phyloP scores from a whole-genome alignment of 129 eudicot genomes.

The Daucus carota region DH1_v3.0 NC_030383.2:7733501-7734000 shows the following conservation, averaged over 20 bases:
- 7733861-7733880: background rate
- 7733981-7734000: background rate
- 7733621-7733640: conserved; percentile 86
- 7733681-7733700: conserved; percentile 55
- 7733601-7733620: background rate
- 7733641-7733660: conserved; percentile 61
- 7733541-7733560: background rate
- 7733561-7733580: background rate
- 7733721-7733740: conserved; percentile 92
- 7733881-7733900: background rate
- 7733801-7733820: background rate
- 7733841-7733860: background rate
- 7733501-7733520: background rate
- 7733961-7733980: background rate
- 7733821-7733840: background rate
- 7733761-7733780: background rate
- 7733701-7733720: conserved; percentile 94
- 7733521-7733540: background rate
- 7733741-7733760: conserved; percentile 45
- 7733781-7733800: background rate
- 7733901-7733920: background rate
- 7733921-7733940: background rate
- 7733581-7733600: conserved; percentile 6
- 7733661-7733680: conserved; percentile 81
- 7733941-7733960: background rate